Evolutionary conservation across 2,329 filamentous ascomycete species (phyloP).

Genomic region (Penicillium occitanis): DNA sequence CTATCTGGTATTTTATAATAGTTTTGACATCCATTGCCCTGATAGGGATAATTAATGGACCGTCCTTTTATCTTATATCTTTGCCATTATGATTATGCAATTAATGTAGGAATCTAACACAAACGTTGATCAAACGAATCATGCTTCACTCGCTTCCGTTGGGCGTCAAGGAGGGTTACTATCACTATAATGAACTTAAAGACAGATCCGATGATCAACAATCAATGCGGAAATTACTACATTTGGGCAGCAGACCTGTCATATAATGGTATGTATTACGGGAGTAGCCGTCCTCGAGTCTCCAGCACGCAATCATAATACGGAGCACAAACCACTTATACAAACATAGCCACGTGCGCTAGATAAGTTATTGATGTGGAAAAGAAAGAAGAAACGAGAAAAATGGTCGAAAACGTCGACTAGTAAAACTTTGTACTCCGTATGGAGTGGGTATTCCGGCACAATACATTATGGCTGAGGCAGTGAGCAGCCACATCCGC

Average conservation of each 20-base stretch:
- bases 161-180: slow-evolving; percentile 4
- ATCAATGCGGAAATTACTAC: neutral
- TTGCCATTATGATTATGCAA: neutral
- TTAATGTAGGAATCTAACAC: neutral
- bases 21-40: neutral
- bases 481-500: slow-evolving; percentile 5
- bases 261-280: neutral
- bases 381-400: slow-evolving; percentile 1
- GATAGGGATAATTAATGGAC: neutral
- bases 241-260: slow-evolving; percentile 9
- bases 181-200: neutral
- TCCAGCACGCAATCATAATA: neutral
- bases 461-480: neutral
- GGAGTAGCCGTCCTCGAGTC: neutral
- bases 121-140: neutral
- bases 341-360: slow-evolving; percentile 14
- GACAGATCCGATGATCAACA: slow-evolving; percentile 10
- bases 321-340: neutral
- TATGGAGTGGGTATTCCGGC: neutral
- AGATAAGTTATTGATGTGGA: slow-evolving; percentile 3
- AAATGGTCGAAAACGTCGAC: neutral
- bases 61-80: neutral
- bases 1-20: neutral
- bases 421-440: slow-evolving; percentile 2
- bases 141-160: neutral